Base-by-base conservation (phyloP, 108 stramenopile genomes). In the Epithemia pelagica region DNA sequence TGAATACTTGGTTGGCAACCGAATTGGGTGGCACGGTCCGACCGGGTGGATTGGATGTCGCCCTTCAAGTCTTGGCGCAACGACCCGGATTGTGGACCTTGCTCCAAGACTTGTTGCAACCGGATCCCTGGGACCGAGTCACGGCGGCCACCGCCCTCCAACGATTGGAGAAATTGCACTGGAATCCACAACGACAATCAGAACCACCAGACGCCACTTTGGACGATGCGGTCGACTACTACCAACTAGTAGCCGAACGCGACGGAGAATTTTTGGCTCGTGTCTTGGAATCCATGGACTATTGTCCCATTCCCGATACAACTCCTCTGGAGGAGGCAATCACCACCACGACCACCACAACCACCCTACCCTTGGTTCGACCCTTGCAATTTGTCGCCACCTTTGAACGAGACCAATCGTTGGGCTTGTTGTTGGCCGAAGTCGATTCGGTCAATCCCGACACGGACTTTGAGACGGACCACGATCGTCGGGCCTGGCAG, bases 301-400 rank as follows among this genome's bases (percentile, higher is more conserved):
- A 58, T 25, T 90, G 88, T 54, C 46, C 72, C 61, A 59, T 73
- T 58, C 66, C 75, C 26, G 26, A 59, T 52, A 19, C 52, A 52
- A n/a, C 26, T 64, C 31, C 23, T 59, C 30, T 1, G 55, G 65
- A 71, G 65, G 61, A 64, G 28, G 5, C 2, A 21, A 68, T 27
- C 5, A 5, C 37, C 10, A 46, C 37, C 15, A 20, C 24, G 2
- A 24, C 37, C 5, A 63, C 37, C 21, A 46, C 37, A 10, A 20
- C 24, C 2, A 24, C 37, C 5, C 32, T 25, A 19, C 61, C 62
- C 22, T 32, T 32, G 32, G 62, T 63, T 32, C 76, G 85, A n/a
- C 88, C 91, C 7, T 74, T 92, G 59, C 88, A 92, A 57, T 92
- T 84, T 66, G 81, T 89, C 8, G 91, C 91, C 21, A 85, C 87